Base-by-base conservation (phyloP, 768 basidiomycete species). In the Rhodotorula babjevae region DNA sequence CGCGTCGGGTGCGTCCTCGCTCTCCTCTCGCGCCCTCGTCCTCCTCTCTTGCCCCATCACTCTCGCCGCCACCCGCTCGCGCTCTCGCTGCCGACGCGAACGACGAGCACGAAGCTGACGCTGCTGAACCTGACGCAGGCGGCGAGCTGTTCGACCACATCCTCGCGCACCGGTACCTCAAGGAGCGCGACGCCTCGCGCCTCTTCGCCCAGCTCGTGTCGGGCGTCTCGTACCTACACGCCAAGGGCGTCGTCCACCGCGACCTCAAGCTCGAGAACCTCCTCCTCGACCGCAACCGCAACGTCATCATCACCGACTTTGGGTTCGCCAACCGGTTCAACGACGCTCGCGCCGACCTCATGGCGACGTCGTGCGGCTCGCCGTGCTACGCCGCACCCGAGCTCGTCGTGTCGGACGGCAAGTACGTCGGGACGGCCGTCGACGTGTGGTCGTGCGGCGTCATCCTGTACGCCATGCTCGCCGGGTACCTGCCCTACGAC, bases 131-230 rank as follows among this genome's bases (percentile, higher is more conserved):
- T 5, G 44, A 46, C 44, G 23, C 71, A 83, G 83, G 83, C 65
- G 96, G 96, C 67, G 96, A 99, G 81, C 87, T 99, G 31, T 98
- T 99, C 82, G 96, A 99, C 82, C 92, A 97, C 82, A 99, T 99
- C 80, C 87, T 98, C 63, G 95, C 95, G 29, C 96, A 97, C 80
- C 90, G 93, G 55, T 96, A 95, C 81, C 88, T 99, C 77, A 89
- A 90, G 76, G 96, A 98, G 81, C 87, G 87, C 75, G 93, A 97
- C 79, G 96, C 96, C 1, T 88, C 91, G 75, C 93, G 90, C 80
- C 89, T 99, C 53, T 99, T 99, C 80, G 92, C 92, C 27, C 96
- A 99, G 82, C 90, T 99, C 81, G 89, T 99, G 78, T 96, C 93
- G 33, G 96, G 95, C 72, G 96, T 99, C 46, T 92, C 92, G 88